These are phyloP conservation scores for Jackrogersella multiformis DNA, from an alignment of 495 filamentous ascomycete genomes.

Conservation along the genomic window DNA sequence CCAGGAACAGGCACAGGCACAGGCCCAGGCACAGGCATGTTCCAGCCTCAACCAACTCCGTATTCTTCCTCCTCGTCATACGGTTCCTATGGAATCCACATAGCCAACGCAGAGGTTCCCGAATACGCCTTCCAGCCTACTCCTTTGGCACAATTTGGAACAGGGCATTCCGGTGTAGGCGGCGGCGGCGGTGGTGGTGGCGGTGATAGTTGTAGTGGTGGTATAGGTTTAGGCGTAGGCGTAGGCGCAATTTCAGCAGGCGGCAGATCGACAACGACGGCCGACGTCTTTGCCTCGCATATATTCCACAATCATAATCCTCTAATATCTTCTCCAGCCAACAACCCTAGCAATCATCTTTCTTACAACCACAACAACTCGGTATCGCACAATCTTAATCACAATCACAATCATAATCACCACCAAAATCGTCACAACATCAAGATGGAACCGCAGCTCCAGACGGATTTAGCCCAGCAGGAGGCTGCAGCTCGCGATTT, in stretches of 20 bases:
- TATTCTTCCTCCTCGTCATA: constrained; percentile 52
- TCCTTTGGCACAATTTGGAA: constrained; percentile 49
- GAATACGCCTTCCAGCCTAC: constrained; percentile 57
- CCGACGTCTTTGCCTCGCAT: constrained; percentile 48
- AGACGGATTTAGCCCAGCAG: constrained; percentile 59
- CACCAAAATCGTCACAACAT: constrained; percentile 31
- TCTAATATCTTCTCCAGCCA: constrained; percentile 42
- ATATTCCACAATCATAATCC: constrained; percentile 58
- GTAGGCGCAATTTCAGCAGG: constrained; percentile 27
- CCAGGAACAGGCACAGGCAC: constrained; percentile 51
- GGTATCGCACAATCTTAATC: constrained; percentile 34
- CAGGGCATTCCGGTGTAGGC: constrained; percentile 37
- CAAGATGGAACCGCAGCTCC: constrained; percentile 54
- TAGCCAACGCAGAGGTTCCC: constrained; percentile 50
- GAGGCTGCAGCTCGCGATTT: constrained; percentile 69
- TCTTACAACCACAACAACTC: constrained; percentile 48
- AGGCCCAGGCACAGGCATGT: constrained; percentile 61
- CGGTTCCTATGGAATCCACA: constrained; percentile 50
- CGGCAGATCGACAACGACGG: constrained; percentile 35
- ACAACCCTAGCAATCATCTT: constrained; percentile 42
- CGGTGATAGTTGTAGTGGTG: constrained; percentile 6
- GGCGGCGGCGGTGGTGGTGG: not conserved
- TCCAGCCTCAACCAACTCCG: constrained; percentile 62
- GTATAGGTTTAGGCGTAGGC: constrained; percentile 24
- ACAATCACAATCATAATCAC: too few relatives aligned